Conservation (phyloP, 345 rosid species). For the Salix caprea region DNA sequence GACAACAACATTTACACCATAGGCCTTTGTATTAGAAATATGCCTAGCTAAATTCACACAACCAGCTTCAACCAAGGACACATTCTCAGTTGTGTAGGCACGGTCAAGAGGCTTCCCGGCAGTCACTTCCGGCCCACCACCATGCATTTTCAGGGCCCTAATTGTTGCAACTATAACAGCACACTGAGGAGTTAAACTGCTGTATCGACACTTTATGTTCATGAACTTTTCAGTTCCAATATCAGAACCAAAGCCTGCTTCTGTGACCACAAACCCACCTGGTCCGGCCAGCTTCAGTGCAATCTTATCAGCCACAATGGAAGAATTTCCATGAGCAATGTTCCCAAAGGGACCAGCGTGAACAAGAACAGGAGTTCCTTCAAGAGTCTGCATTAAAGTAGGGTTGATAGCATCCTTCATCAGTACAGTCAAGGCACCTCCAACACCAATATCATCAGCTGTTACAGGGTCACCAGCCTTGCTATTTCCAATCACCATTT, state of each 20-base stretch:
- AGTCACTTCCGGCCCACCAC: conserved; percentile 93
- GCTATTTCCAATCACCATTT: conserved; percentile 94
- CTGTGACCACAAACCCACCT: conserved; percentile 96
- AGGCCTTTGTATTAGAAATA: conserved; percentile 76
- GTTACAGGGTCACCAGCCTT: conserved; percentile 90
- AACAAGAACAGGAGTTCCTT: conserved; percentile 96
- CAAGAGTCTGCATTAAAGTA: conserved; percentile 96
- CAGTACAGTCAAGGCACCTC: conserved; percentile 92
- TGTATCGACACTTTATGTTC: conserved; percentile 90
- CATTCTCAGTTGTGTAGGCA: conserved; percentile 85
- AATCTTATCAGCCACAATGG: conserved; percentile 93
- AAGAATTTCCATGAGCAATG: conserved; percentile 98
- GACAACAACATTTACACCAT: conserved; percentile 90
- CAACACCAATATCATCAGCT: conserved; percentile 97
- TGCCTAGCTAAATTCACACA: conserved; percentile 92
- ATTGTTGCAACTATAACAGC: conserved; percentile 94
- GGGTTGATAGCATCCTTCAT: conserved; percentile 99
- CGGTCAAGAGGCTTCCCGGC: conserved; percentile 97
- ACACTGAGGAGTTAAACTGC: conserved; percentile 87
- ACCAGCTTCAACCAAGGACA: conserved; percentile 86
- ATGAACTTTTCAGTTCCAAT: conserved; percentile 97
- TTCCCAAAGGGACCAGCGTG: conserved; percentile 99
- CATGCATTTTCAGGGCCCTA: conserved; percentile 99
- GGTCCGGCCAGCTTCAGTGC: conserved; percentile 92
- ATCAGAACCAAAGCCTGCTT: conserved; percentile 98